phyloP scores from a whole-genome alignment of 352 stramenopile species.

The Phytophthora colocasiae region DNA sequence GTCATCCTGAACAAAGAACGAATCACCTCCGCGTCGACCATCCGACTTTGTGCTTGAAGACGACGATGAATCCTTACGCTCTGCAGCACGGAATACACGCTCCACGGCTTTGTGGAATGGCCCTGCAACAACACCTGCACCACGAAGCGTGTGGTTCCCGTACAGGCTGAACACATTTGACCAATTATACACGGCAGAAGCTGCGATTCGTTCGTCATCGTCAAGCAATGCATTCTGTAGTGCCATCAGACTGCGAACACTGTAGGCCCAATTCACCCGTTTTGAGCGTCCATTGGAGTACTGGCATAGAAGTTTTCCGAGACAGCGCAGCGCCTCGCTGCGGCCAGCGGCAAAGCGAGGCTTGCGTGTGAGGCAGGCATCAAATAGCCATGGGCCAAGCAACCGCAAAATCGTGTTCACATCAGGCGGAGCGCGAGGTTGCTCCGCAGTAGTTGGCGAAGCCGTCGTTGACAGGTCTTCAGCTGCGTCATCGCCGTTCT shows the following conservation, averaged over 20 bases:
- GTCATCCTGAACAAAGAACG: slow-evolving; percentile 68
- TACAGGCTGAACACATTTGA: slow-evolving; percentile 84
- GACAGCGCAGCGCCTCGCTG: slow-evolving; percentile 78
- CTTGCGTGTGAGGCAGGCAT: slow-evolving; percentile 81
- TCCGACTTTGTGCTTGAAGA: slow-evolving; percentile 48
- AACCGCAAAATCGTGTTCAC: slow-evolving; percentile 86
- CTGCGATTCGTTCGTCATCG: slow-evolving; percentile 81
- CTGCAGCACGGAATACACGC: slow-evolving; percentile 62
- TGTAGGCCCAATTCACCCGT: slow-evolving; percentile 83
- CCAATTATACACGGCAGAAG: slow-evolving; percentile 87
- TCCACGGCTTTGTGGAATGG: slow-evolving; percentile 85
- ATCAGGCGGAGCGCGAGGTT: slow-evolving; percentile 74
- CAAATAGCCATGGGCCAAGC: slow-evolving; percentile 87
- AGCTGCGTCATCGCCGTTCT: slow-evolving; percentile 42
- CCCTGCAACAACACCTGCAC: slow-evolving; percentile 75
- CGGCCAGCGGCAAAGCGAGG: slow-evolving; percentile 72
- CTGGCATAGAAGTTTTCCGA: slow-evolving; percentile 77
- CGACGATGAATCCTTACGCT: slow-evolving; percentile 43
- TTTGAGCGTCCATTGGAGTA: slow-evolving; percentile 79
- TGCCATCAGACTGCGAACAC: slow-evolving; percentile 85
- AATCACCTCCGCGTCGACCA: slow-evolving; percentile 44
- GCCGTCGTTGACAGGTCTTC: slow-evolving; percentile 26
- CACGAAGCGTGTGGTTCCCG: slow-evolving; percentile 83
- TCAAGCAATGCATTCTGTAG: slow-evolving; percentile 82
- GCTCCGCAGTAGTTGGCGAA: slow-evolving; percentile 25